Conservation (phyloP, 2,329 filamentous ascomycete genomes). For the Saccharata proteae region DNA sequence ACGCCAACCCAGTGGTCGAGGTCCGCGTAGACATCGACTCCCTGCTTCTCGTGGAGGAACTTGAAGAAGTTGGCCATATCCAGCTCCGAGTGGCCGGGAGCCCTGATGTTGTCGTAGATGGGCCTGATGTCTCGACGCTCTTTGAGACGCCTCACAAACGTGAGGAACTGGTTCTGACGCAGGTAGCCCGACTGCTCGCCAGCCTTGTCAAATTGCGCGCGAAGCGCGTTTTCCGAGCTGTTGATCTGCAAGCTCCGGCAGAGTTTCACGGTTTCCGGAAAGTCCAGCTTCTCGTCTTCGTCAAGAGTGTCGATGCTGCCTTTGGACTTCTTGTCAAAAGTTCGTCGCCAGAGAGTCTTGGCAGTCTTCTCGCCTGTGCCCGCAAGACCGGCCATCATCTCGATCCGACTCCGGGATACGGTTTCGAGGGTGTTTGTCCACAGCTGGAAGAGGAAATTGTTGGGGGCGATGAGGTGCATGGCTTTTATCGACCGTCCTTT, state of each 20-base stretch:
- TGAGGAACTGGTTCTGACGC: conserved; percentile 68
- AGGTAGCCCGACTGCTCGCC: conserved; percentile 56
- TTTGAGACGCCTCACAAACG: conserved; percentile 74
- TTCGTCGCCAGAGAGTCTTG: conserved; percentile 71
- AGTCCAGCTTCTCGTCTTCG: conserved; percentile 60
- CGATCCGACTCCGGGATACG: conserved; percentile 75
- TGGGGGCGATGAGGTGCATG: conserved; percentile 75
- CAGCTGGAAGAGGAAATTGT: conserved; percentile 55
- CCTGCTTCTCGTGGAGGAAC: conserved; percentile 65
- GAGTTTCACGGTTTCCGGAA: conserved; percentile 66
- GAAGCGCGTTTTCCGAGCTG: conserved; percentile 62
- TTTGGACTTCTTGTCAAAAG: conserved; percentile 60
- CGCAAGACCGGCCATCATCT: conserved; percentile 80
- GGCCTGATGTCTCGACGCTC: conserved; percentile 67
- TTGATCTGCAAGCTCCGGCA: conserved; percentile 90
- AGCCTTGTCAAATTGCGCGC: conserved; percentile 60
- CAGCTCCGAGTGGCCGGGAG: conserved; percentile 52
- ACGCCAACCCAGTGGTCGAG: conserved; percentile 54
- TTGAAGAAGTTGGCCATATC: conserved; percentile 59
- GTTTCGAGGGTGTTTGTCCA: conserved; percentile 80
- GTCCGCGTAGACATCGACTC: conserved; percentile 60
- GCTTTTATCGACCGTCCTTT: conserved; percentile 61
- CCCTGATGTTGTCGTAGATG: conserved; percentile 52
- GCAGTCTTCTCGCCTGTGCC: conserved; percentile 65
- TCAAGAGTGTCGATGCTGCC: conserved; percentile 37